A percentile compares a stretch with the other conserved stretches of the same genome.
These are phyloP conservation scores for Pulveroboletus ravenelii DNA, from an alignment of 768 basidiomycete genomes.

Conservation along the genomic window DNA sequence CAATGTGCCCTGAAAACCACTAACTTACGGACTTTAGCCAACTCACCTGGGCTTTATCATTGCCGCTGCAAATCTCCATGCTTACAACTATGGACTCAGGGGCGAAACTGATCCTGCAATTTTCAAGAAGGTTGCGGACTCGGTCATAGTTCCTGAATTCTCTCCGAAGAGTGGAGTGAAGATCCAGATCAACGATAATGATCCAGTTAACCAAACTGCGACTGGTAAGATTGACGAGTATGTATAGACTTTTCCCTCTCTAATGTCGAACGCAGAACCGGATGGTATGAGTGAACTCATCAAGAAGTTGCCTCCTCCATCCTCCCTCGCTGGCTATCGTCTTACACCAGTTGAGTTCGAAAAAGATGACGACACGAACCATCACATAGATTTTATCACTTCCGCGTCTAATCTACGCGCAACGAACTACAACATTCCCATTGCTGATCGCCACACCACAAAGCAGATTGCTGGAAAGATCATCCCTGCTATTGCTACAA, in stretches of 20 bases:
- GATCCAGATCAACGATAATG: conserved; percentile 90
- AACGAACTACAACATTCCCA: conserved; percentile 85
- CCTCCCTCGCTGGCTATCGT: conserved; percentile 93
- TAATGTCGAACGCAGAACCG: conserved; percentile 31
- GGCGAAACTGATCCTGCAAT: conserved; percentile 76
- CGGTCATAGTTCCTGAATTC: conserved; percentile 86
- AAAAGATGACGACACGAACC: conserved; percentile 97
- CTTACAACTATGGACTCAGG: conserved; percentile 95
- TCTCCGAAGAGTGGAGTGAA: conserved; percentile 89
- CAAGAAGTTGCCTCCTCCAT: conserved; percentile 78
- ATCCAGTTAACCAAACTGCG: conserved; percentile 66
- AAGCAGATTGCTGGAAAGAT: conserved; percentile 99
- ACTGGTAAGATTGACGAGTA: conserved; percentile 17
- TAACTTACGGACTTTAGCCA: conserved; percentile 44
- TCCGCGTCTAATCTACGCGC: conserved; percentile 96
- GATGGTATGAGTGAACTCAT: conserved; percentile 54
- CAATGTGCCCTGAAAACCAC: conserved; percentile 1
- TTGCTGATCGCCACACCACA: conserved; percentile 86
- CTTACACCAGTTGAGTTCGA: conserved; percentile 95
- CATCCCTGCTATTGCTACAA: conserved; percentile 99
- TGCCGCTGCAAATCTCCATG: conserved; percentile 92
- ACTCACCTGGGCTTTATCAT: conserved; percentile 86
- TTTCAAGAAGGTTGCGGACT: conserved; percentile 81
- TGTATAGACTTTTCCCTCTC: neutral
- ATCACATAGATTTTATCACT: conserved; percentile 99